Conservation (phyloP, 306 rosid species). For the Malus sylvestris region DNA sequence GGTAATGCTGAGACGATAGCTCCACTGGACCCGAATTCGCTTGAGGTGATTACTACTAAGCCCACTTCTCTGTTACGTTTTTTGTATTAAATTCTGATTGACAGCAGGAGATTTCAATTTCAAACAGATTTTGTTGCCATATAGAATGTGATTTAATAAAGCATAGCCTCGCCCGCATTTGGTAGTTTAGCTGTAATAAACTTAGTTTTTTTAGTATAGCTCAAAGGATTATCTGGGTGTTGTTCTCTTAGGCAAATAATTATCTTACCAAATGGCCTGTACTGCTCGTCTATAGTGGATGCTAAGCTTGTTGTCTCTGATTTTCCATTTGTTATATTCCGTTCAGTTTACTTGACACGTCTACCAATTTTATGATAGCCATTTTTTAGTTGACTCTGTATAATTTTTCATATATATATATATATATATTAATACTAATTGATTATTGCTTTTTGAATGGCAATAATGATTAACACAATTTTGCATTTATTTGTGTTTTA, state of each 20-base stretch:
- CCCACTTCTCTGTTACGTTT: neutral
- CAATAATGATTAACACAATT: neutral
- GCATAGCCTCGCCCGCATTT: neutral
- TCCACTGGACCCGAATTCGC: constrained; percentile 42
- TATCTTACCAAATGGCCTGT: neutral
- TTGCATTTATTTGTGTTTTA: constrained; percentile 23
- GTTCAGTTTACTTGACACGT: neutral
- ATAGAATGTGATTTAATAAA: neutral
- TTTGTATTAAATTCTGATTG: neutral
- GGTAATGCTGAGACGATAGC: constrained; percentile 64
- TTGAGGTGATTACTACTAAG: constrained; percentile 48
- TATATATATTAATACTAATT: neutral
- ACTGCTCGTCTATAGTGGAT: neutral
- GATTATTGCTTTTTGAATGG: neutral
- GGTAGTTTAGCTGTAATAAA: neutral
- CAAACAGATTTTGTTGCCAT: neutral
- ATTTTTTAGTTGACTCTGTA: neutral
- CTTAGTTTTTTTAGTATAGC: neutral
- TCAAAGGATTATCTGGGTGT: neutral
- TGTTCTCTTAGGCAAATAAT: neutral
- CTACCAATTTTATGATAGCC: neutral
- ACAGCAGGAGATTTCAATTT: neutral
- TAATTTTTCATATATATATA: neutral
- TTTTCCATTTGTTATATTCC: neutral
- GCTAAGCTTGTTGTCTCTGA: neutral